phyloP scores from a whole-genome alignment of 2,329 filamentous ascomycete genomes.

The Beauveria sp. region DNA sequence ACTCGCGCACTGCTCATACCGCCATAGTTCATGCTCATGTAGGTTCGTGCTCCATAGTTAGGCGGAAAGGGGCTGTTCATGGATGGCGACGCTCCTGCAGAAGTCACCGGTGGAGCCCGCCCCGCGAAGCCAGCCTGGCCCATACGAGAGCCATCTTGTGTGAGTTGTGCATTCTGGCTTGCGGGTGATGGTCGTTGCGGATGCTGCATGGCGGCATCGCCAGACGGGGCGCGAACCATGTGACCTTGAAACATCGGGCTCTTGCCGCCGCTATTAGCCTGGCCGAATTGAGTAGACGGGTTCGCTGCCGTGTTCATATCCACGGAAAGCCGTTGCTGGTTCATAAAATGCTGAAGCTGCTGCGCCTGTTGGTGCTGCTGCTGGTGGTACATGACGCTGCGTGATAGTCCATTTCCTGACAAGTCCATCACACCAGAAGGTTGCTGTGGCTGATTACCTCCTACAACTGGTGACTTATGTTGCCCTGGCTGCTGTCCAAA shows the following conservation, averaged over 20 bases:
- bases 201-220: conserved; percentile 8
- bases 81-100: conserved; percentile 3
- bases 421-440: not conserved
- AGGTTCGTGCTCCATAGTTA: conserved; percentile 3
- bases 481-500: conserved; percentile 3
- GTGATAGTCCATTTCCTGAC: conserved; percentile 1
- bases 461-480: conserved; percentile 4
- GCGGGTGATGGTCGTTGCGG: conserved; percentile 7
- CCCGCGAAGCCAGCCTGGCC: not conserved
- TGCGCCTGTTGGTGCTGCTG: conserved; percentile 10
- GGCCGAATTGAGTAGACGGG: not conserved
- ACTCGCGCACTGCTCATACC: not conserved
- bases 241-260: conserved; percentile 10
- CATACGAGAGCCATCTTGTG: conserved; percentile 6
- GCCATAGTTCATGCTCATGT: conserved; percentile 8
- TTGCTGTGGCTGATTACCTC: conserved; percentile 9
- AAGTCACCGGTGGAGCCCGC: not conserved
- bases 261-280: not conserved
- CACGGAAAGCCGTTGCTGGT: conserved; percentile 7
- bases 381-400: conserved; percentile 7
- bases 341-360: conserved; percentile 11
- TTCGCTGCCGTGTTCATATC: conserved; percentile 2
- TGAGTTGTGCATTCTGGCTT: conserved; percentile 1
- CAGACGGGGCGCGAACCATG: conserved; percentile 7
- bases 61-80: conserved; percentile 5